Conservation (phyloP, 441 rosid species). For the Aquilaria agallochum region DNA sequence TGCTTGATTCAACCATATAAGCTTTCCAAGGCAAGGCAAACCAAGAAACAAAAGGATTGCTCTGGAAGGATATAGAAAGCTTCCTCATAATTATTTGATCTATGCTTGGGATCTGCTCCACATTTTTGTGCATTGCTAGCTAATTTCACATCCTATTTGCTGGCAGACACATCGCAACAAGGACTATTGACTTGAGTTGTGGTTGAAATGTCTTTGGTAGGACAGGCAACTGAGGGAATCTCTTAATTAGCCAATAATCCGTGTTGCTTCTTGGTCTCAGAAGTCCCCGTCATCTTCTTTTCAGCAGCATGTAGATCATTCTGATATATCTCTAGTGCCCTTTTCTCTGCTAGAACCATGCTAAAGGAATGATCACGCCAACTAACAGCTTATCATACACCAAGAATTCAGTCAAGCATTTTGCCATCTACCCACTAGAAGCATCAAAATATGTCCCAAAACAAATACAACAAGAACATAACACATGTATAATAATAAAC, state of each 20-base stretch:
- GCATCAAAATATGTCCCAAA: too few species aligned
- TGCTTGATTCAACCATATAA: too few species aligned
- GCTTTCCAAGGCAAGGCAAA: too few species aligned
- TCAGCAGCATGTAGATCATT: conserved; percentile 27
- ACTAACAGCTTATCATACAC: too few species aligned
- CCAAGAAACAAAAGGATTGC: too few species aligned
- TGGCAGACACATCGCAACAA: conserved; percentile 31
- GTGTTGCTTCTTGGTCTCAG: conserved; percentile 41
- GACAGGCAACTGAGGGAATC: conserved; percentile 37
- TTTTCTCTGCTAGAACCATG: too few species aligned
- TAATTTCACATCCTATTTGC: conserved; percentile 26
- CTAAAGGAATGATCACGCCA: too few species aligned
- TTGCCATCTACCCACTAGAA: too few species aligned
- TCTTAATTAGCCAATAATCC: conserved; percentile 42
- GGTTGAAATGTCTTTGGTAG: conserved; percentile 31
- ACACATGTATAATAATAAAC: too few species aligned
- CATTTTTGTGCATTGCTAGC: conserved; percentile 27
- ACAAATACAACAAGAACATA: too few species aligned
- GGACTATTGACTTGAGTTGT: conserved; percentile 23
- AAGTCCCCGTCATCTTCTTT: conserved; percentile 47
- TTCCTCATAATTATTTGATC: conserved; percentile 22
- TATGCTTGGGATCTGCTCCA: conserved; percentile 40
- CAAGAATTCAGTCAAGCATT: too few species aligned
- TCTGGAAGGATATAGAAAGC: too few species aligned
- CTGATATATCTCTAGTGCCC: conserved; percentile 9